These are phyloP conservation scores for Perilla frutescens DNA, from an alignment of 257 asterid genomes.

Conservation along the genomic window DNA sequence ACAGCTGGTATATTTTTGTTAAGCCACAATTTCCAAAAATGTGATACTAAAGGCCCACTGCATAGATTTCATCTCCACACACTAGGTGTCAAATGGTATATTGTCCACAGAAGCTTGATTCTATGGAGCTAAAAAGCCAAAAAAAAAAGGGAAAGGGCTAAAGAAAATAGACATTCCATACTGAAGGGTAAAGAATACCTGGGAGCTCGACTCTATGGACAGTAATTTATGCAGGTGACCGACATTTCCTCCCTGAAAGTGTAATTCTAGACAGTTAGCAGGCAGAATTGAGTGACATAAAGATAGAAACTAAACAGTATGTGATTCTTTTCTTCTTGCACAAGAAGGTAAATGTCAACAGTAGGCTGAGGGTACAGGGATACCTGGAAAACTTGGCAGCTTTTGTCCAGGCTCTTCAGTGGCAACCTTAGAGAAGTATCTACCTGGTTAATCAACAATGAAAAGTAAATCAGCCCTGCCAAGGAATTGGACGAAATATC, in stretches of 20 bases:
- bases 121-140: constrained; percentile 14
- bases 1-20: constrained; percentile 11
- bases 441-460: constrained; percentile 59
- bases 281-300: constrained; percentile 22
- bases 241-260: constrained; percentile 94
- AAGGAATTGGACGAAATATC: constrained; percentile 14
- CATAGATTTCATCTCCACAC: constrained; percentile 6
- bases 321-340: constrained; percentile 26
- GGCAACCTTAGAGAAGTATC: constrained; percentile 71
- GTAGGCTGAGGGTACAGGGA: constrained; percentile 19
- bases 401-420: constrained; percentile 49
- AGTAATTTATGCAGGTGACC: constrained; percentile 92
- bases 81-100: constrained; percentile 8
- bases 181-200: constrained; percentile 56
- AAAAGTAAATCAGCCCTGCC: constrained; percentile 1
- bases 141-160: neutral
- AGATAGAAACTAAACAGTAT: constrained; percentile 28
- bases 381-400: constrained; percentile 92
- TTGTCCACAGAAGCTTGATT: constrained; percentile 19
- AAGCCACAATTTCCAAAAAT: constrained; percentile 17
- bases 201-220: constrained; percentile 92
- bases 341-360: constrained; percentile 9
- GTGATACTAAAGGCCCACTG: constrained; percentile 10
- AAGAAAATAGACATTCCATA: constrained; percentile 9
- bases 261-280: constrained; percentile 30